phyloP scores from a whole-genome alignment of 2,329 filamentous ascomycete species.

The Pseudomassariella vexata region DNA sequence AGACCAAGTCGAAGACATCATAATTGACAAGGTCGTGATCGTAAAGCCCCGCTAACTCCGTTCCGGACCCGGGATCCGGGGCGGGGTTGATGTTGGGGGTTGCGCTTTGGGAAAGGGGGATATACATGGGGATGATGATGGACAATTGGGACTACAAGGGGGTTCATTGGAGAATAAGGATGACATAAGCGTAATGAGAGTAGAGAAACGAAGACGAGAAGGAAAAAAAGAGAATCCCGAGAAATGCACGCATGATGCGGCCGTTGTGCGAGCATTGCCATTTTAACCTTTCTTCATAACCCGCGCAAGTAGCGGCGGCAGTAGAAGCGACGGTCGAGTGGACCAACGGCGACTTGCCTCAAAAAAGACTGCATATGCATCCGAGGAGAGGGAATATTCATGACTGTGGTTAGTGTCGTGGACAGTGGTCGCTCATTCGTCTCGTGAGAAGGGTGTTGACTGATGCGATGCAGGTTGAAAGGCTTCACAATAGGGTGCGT shows the following conservation, averaged over 20 bases:
- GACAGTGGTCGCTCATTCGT: constrained; percentile 4
- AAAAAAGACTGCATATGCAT: not conserved
- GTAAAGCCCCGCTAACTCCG: not conserved
- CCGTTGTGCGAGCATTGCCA: too few relatives aligned
- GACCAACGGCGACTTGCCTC: not conserved
- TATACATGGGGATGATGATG: constrained; percentile 1
- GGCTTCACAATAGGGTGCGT: constrained; percentile 6
- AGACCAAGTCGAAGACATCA: not conserved
- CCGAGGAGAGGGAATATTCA: not conserved
- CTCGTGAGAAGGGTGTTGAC: not conserved
- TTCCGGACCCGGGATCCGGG: not conserved
- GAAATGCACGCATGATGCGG: too few relatives aligned
- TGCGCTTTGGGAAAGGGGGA: constrained; percentile 3
- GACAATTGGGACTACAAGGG: constrained; percentile 2
- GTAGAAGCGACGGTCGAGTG: too few relatives aligned
- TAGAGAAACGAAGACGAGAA: constrained; percentile 1
- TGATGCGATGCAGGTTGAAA: constrained; percentile 4
- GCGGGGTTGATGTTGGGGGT: not conserved
- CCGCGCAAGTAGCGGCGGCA: too few relatives aligned
- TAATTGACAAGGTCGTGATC: not conserved
- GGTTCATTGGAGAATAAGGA: constrained; percentile 1
- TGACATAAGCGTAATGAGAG: constrained; percentile 4
- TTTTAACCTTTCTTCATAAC: too few relatives aligned
- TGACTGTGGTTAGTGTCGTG: not conserved
- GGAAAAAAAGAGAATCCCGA: too few relatives aligned